Evolutionary conservation across 2,329 filamentous ascomycete species (phyloP), one percentile per base, ranked within the genome.

Genomic region (Cercospora zeina): DNA sequence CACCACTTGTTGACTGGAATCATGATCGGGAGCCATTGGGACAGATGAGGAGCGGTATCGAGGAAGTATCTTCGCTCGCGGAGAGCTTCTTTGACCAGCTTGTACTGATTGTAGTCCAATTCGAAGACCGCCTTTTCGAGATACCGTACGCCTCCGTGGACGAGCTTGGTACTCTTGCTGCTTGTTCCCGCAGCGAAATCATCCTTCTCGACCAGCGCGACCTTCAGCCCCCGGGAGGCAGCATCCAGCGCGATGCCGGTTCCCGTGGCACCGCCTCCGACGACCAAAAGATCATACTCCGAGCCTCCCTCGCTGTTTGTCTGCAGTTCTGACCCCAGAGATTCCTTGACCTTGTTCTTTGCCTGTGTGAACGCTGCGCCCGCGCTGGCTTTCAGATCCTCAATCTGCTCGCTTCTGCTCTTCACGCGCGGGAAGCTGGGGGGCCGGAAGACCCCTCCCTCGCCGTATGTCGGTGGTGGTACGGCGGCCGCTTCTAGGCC

Each of bases 121-220:
- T 93, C 89, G 87, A 87, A 91, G 54, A 95, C 86, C 59, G 90
- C 90, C 80, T 95, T 95, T 76, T 95, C 90, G 62, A 95, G 81
- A 74, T 93, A 95, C 68, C 90, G 85, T 63, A 95, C 90, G 72
- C 90, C 90, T 68, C 90, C 90, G 77, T 95, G 90, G 16, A 95
- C 90, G 58, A 95, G 82, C 78, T 95, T 95, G 54, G 90, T 95
- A 78, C 89, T 92, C 80, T 93, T 93, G 76, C 88, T 91, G 79
- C 89, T 92, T 42, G 90, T 93, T 31, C 90, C 90, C 65, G 87
- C 84, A 69, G 87, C 88, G 75, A 93, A 95, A 77, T 95, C 90
- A 75, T 93, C 90, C 65, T 89, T 83, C 78, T 95, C 90, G 14
- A 95, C 89, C 55, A 93, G 78, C 11, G 90, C 90, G 62, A 95